Percentiles rank a stretch among this genome's conserved stretches.
phyloP scores from a whole-genome alignment of 306 rosid species.

The Ochetophila trinervis region DNA sequence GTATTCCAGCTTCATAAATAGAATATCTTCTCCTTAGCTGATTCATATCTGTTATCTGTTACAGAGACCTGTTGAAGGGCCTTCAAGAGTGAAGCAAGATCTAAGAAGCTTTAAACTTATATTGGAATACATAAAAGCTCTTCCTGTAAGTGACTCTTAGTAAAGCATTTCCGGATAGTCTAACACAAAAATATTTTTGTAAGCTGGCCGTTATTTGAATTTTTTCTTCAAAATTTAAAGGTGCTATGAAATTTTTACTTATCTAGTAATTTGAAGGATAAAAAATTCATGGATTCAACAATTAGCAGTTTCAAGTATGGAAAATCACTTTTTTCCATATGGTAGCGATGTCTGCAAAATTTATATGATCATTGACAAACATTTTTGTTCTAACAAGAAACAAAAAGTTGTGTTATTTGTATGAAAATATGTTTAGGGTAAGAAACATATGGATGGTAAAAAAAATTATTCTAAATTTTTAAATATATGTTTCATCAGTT shows the following conservation, averaged over 20 bases:
- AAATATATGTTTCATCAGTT: conserved; percentile 1
- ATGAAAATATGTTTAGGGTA: no score
- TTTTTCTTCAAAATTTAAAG: neutral
- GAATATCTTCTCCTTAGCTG: conserved; percentile 7
- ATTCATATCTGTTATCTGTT: conserved; percentile 33
- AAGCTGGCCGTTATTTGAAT: neutral
- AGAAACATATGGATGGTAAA: conserved; percentile 21
- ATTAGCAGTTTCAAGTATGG: no score
- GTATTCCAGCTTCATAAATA: neutral
- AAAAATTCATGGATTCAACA: neutral
- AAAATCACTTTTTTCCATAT: no score
- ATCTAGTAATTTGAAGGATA: neutral
- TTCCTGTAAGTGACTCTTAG: conserved; percentile 60
- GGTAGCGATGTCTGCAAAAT: neutral
- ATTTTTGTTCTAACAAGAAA: neutral
- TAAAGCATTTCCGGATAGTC: neutral
- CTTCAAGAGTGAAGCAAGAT: conserved; percentile 56
- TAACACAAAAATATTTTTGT: neutral
- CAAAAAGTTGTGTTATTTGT: neutral
- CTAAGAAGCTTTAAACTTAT: conserved; percentile 87
- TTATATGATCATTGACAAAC: neutral
- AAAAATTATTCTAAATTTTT: neutral
- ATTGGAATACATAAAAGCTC: conserved; percentile 88
- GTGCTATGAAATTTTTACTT: no score
- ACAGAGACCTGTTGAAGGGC: conserved; percentile 68